Evolutionary conservation across 1,284 basidiomycete genomes (phyloP), one percentile per base, ranked within the genome.

Genomic region (Sporisorium sorghi): DNA sequence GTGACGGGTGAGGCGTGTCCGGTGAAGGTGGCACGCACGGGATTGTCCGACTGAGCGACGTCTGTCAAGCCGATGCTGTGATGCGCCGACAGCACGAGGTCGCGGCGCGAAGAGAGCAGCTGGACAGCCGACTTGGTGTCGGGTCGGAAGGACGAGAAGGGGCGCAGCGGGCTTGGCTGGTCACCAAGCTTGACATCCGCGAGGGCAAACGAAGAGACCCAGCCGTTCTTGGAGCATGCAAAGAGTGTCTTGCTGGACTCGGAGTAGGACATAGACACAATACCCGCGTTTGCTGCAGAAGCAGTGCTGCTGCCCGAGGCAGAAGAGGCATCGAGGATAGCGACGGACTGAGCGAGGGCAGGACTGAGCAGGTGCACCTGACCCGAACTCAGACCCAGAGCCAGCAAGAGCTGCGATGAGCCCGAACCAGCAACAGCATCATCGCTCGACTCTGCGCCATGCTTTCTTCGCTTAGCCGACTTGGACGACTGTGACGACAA

Each of bases 1-100:
- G 77, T 78, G 58, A 83, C 50, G 3, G 80, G 78, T n/a, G 78
- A 74, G 10, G 77, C 77, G 53, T 82, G 80, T 11, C 78, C 78
- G 12, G 80, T 73, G 56, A 68, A 82, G 19, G 65, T 67, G 26
- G 64, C 58, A 30, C 54, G 37, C 2, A 64, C 33, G 14, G 49
- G 23, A 21, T 57, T 59, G 44, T 67, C 54, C 12, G 61, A 54
- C 21, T 52, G 53, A 7, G 51, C 19, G 5, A 50, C 40, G 21
- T 71, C 63, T 28, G 65, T 66, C 42, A 76, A 58, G 46, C 69
- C 44, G 63, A 79, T 75, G 43, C 73, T 69, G 60, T 81, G 79
- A 51, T 81, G 77, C 21, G 78, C 79, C 0, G 71, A 63, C 9
- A 79, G 69, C 6, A 79, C 51, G 5, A 65, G 59, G 30, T 57